A percentile compares a stretch with the other conserved stretches of the same genome.
Conservation (phyloP, 2,329 filamentous ascomycete species). For the Colletotrichum somersetense region DNA sequence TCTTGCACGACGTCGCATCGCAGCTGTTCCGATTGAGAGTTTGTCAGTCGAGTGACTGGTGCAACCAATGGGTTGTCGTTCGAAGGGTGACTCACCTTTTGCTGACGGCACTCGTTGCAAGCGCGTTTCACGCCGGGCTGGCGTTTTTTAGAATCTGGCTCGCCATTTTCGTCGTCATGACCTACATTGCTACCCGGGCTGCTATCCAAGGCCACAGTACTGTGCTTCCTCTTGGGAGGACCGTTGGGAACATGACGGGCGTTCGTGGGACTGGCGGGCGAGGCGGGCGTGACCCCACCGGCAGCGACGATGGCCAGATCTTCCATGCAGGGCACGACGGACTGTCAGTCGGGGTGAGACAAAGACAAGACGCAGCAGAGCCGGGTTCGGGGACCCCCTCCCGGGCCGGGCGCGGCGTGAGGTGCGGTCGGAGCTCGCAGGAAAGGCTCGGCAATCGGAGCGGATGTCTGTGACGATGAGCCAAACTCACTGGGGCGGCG, state of each 20-base stretch:
- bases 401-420: constrained; percentile 37
- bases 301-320: constrained; percentile 59
- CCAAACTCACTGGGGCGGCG: constrained; percentile 39
- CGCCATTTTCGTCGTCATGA: constrained; percentile 68
- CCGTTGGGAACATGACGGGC: constrained; percentile 63
- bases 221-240: constrained; percentile 68
- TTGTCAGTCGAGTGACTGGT: constrained; percentile 21
- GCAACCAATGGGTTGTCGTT: neutral
- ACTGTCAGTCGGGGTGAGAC: constrained; percentile 38
- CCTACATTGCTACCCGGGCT: constrained; percentile 71
- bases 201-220: constrained; percentile 68
- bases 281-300: constrained; percentile 63
- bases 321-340: constrained; percentile 58
- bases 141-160: constrained; percentile 69
- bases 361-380: constrained; percentile 38
- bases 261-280: constrained; percentile 68
- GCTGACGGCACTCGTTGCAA: constrained; percentile 87
- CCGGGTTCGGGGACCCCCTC: constrained; percentile 42
- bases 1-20: constrained; percentile 88
- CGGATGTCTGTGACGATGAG: constrained; percentile 36
- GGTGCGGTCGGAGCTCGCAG: constrained; percentile 35
- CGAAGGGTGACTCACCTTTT: constrained; percentile 73
- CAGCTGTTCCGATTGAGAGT: constrained; percentile 62
- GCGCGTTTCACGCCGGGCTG: constrained; percentile 81
- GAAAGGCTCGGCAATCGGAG: constrained; percentile 29